Evolutionary conservation across 495 filamentous ascomycete species (phyloP), one percentile per base, ranked within the genome.

Genomic region (Rostrohypoxylon terebratum): DNA sequence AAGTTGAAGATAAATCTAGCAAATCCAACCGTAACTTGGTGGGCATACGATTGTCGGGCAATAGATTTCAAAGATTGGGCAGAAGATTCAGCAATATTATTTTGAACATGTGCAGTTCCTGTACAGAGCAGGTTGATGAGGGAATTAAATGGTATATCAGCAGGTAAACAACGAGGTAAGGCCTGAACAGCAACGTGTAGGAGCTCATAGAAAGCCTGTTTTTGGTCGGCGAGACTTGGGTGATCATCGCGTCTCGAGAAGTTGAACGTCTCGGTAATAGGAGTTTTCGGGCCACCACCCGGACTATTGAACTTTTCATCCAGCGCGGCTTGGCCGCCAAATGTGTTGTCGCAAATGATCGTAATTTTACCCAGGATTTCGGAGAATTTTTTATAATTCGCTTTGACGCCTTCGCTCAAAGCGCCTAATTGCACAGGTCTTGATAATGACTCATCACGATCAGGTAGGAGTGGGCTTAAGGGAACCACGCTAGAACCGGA

Each of bases 1-100:
- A 98, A 98, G 60, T 93, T 96, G 83, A 99, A 98, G 34, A 99
- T 98, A 72, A 98, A 99, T 42, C 94, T 84, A 14, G 94, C 92
- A 82, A 98, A 99, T 3, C 96, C 94, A 76, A 97, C 96, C 1
- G 95, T 98, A 21, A 99, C 95, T 79, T 94, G 93, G 74, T 98
- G 94, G 1, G 96, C 95, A 81, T 97, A 92, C 7, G 90, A 92
- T 77, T 99, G 94, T 16, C 93, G 87, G 7, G 96, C 96, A 75
- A 99, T 98, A 1, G 95, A 93, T 79, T 97, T 98, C 3, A 99
- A 80, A 9, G 96, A 97, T 73, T 95, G 91, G 4, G 93, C 91
- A 2, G 96, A 99, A 3, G 96, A 98, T 23, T 86, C 87, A 0
- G 96, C 96, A 73, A 99, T 97, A 63, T 97, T 95, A 34, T 87